Conservation (phyloP, 345 rosid genomes). For the Cardamine resedifolia region DNA sequence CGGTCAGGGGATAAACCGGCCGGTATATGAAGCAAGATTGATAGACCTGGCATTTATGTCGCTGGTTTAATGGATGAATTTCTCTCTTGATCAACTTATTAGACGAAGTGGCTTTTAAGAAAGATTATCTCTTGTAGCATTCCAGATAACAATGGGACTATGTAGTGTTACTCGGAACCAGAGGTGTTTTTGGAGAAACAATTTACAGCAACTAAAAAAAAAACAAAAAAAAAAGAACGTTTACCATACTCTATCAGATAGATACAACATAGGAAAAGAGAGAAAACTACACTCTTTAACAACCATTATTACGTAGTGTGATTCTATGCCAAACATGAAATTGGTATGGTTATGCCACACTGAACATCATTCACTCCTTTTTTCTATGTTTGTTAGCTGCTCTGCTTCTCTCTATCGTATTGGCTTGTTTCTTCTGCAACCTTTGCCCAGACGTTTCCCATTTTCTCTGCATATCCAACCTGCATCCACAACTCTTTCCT, state of each 20-base stretch:
- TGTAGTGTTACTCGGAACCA: neutral
- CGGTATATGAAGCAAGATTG: constrained; percentile 1
- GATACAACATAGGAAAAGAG: constrained; percentile 10
- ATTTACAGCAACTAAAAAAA: neutral
- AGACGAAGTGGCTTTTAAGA: neutral
- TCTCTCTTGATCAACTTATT: neutral
- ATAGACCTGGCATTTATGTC: neutral
- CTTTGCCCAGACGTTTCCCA: constrained; percentile 82
- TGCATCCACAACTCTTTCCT: constrained; percentile 34
- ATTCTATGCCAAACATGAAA: constrained; percentile 22
- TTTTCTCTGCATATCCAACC: constrained; percentile 98
- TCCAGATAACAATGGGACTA: neutral
- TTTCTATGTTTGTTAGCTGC: constrained; percentile 18
- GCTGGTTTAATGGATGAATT: neutral
- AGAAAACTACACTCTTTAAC: constrained; percentile 20
- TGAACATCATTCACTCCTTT: constrained; percentile 4
- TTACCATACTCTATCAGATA: constrained; percentile 23
- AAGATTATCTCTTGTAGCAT: neutral
- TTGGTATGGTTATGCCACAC: constrained; percentile 19
- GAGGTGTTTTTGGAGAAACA: neutral
- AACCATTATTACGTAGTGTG: constrained; percentile 20
- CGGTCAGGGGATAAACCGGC: constrained; percentile 5
- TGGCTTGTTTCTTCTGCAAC: constrained; percentile 85
- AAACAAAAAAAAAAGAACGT: constrained; percentile 11
- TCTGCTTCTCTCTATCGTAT: constrained; percentile 56